Percentiles rank a stretch among this genome's conserved stretches.
Conservation (phyloP, 2,329 filamentous ascomycete species). For the Epichloe gansuensis region DNA sequence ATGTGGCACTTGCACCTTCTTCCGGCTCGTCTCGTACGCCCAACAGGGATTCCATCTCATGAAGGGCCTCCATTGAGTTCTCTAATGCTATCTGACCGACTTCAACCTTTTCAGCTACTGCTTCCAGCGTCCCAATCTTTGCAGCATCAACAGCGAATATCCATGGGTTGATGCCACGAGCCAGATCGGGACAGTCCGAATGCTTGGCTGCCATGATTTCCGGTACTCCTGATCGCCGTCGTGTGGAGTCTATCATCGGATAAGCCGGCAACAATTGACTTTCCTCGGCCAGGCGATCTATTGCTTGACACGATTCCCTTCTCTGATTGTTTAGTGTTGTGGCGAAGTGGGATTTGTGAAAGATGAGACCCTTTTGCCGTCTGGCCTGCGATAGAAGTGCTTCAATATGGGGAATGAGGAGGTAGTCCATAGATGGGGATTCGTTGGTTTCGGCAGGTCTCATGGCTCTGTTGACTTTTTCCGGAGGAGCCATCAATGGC, state of each 20-base stretch:
- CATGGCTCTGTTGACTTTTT: constrained; percentile 1
- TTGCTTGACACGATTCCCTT: constrained; percentile 34
- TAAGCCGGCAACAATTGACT: constrained; percentile 46
- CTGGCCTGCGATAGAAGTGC: constrained; percentile 38
- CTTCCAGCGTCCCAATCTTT: constrained; percentile 44
- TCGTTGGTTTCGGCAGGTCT: constrained; percentile 8
- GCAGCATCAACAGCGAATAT: constrained; percentile 46
- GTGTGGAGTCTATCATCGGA: constrained; percentile 26
- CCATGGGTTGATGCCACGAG: constrained; percentile 41
- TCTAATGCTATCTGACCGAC: constrained; percentile 43
- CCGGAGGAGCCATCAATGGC: constrained; percentile 9
- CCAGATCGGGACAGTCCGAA: constrained; percentile 26
- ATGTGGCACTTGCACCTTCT: constrained; percentile 10
- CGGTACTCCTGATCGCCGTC: constrained; percentile 28
- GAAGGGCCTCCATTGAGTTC: constrained; percentile 34
- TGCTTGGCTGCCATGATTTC: constrained; percentile 26
- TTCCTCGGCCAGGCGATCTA: constrained; percentile 46
- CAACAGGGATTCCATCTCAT: constrained; percentile 36
- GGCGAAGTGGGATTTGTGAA: constrained; percentile 46
- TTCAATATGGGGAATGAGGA: constrained; percentile 45
- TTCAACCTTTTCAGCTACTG: constrained; percentile 47
- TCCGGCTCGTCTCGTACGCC: constrained; percentile 19
- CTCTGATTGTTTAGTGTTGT: constrained; percentile 35
- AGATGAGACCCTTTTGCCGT: constrained; percentile 42
- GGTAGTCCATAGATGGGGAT: constrained; percentile 20